phyloP scores from a whole-genome alignment of 306 rosid genomes.

The Casuarina equisetifolia region DNA sequence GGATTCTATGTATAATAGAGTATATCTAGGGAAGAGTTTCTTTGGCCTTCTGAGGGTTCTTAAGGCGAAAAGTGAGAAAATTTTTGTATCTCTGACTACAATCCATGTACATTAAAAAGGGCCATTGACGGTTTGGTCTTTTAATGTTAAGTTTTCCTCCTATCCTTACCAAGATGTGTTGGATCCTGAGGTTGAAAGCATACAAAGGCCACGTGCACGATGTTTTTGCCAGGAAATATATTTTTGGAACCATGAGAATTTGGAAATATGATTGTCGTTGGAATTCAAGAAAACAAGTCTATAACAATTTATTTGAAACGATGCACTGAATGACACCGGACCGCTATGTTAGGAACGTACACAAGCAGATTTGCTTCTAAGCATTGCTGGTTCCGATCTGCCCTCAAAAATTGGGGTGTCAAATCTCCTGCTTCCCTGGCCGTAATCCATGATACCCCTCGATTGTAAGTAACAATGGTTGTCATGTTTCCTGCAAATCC shows the following conservation, averaged over 20 bases:
- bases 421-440: conserved; percentile 32
- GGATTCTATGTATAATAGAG: background rate
- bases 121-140: background rate
- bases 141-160: background rate
- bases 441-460: conserved; percentile 33
- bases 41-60: conserved; percentile 12
- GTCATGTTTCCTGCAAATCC: conserved; percentile 39
- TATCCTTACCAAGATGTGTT: background rate
- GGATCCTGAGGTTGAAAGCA: too few species aligned
- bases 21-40: background rate
- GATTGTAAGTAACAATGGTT: conserved; percentile 48
- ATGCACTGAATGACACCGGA: conserved; percentile 5
- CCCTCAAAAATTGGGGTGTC: conserved; percentile 66
- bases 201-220: too few species aligned
- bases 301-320: conserved; percentile 10
- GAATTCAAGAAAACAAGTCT: background rate
- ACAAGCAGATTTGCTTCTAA: conserved; percentile 52
- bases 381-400: conserved; percentile 43
- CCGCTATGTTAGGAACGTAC: conserved; percentile 36
- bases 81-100: conserved; percentile 17
- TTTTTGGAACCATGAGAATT: background rate
- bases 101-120: background rate
- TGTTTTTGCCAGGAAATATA: background rate
- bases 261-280: background rate
- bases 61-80: conserved; percentile 21